Conservation (phyloP, 2,329 filamentous ascomycete species). For the Colletotrichum tamarilloi region DNA sequence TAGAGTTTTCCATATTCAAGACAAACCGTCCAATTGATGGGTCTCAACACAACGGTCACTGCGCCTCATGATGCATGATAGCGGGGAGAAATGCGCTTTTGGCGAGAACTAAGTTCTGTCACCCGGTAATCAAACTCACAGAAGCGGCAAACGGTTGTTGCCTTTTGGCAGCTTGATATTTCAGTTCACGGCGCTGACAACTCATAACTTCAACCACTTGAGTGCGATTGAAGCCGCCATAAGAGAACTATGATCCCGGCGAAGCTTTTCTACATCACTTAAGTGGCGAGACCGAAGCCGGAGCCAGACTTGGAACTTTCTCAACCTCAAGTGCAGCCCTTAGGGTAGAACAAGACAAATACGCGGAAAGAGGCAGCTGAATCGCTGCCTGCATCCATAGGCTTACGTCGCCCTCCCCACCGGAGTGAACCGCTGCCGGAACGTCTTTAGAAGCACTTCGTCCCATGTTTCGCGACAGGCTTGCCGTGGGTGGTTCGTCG, state of each 20-base stretch:
- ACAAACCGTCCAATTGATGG: not conserved
- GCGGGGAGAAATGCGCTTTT: not conserved
- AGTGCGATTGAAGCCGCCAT: no score
- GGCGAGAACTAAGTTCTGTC: not conserved
- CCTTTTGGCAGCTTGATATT: not conserved
- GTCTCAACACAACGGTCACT: not conserved
- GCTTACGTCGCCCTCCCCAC: not conserved
- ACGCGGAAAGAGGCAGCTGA: not conserved
- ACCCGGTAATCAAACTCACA: not conserved
- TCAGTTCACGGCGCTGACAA: not conserved
- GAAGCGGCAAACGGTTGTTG: not conserved
- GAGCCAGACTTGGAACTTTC: not conserved
- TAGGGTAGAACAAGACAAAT: not conserved
- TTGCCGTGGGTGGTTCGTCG: not conserved
- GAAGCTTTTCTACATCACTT: not conserved
- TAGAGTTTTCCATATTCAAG: not conserved
- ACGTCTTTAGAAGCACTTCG: not conserved
- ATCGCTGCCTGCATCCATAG: not conserved
- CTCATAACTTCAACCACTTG: not conserved
- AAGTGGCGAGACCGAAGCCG: not conserved
- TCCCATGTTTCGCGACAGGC: not conserved
- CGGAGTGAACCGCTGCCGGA: not conserved
- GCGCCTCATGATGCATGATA: not conserved
- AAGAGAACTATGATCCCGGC: no score
- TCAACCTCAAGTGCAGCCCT: not conserved